These are phyloP conservation scores for Diaporthe humulicola DNA, from an alignment of 2,329 filamentous ascomycete species.

Conservation along the genomic window DNA sequence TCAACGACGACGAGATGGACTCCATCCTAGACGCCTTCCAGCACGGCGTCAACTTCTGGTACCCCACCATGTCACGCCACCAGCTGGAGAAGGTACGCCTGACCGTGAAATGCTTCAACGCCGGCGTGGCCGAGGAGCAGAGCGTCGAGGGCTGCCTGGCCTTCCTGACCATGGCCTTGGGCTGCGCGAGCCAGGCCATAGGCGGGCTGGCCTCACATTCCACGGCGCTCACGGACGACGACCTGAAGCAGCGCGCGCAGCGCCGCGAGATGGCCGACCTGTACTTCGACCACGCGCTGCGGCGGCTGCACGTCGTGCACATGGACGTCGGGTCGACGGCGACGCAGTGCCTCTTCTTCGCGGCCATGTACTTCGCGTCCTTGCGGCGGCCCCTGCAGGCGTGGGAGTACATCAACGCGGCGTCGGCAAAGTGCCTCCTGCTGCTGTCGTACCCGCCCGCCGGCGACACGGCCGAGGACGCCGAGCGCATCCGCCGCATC, in stretches of 20 bases:
- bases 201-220: constrained; percentile 44
- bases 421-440: constrained; percentile 63
- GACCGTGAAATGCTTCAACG: constrained; percentile 46
- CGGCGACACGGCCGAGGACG: constrained; percentile 53
- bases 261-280: constrained; percentile 54
- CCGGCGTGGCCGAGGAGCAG: constrained; percentile 53
- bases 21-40: constrained; percentile 59
- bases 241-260: constrained; percentile 48
- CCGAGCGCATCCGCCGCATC: constrained; percentile 63
- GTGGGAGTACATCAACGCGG: constrained; percentile 64
- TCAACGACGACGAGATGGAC: constrained; percentile 56
- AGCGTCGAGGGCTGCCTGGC: constrained; percentile 56
- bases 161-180: constrained; percentile 61
- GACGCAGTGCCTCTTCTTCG: constrained; percentile 64
- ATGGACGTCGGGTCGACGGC: constrained; percentile 60
- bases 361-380: constrained; percentile 64
- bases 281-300: constrained; percentile 62
- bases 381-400: constrained; percentile 64
- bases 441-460: constrained; percentile 58
- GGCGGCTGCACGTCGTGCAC: constrained; percentile 60
- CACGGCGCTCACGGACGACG: constrained; percentile 43
- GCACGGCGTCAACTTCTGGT: constrained; percentile 65
- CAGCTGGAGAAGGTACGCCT: constrained; percentile 52
- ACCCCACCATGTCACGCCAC: constrained; percentile 60
- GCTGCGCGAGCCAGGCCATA: constrained; percentile 59